phyloP scores from a whole-genome alignment of 371 early-diverging fungal genomes.

The Rhizomucor miehei region DNA sequence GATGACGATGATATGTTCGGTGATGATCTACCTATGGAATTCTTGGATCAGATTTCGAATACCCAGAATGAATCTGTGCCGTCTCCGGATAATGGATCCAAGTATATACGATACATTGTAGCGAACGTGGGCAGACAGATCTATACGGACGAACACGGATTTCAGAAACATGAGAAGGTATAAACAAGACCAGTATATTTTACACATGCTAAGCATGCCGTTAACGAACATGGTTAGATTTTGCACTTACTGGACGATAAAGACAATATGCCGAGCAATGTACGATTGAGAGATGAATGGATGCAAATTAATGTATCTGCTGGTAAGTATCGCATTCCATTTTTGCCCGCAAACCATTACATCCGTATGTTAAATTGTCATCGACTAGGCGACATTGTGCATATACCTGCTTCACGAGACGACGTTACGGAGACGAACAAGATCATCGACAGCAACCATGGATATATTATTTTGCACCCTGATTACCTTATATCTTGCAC shows the following conservation, averaged over 20 bases:
- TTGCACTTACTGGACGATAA: slow-evolving; percentile 20
- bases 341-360: too few relatives aligned
- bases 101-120: slow-evolving; percentile 16
- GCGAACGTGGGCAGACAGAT: slow-evolving; percentile 1
- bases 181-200: not conserved
- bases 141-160: slow-evolving; percentile 3
- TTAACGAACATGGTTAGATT: slow-evolving; percentile 7
- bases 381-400: slow-evolving; percentile 48
- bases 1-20: slow-evolving; percentile 43
- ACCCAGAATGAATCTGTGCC: not conserved
- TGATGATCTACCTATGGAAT: slow-evolving; percentile 34
- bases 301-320: slow-evolving; percentile 25
- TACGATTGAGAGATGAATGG: slow-evolving; percentile 47
- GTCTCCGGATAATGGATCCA: not conserved
- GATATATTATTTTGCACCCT: slow-evolving; percentile 73
- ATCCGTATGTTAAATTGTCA: not conserved
- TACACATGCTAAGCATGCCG: not conserved
- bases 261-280: slow-evolving; percentile 8
- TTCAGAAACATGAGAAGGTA: slow-evolving; percentile 12
- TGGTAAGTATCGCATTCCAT: slow-evolving; percentile 15
- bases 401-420: slow-evolving; percentile 33
- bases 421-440: slow-evolving; percentile 16
- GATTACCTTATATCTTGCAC: slow-evolving; percentile 81
- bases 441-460: slow-evolving; percentile 46
- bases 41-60: slow-evolving; percentile 18